These are phyloP conservation scores for Penicillium manginii DNA, from an alignment of 495 filamentous ascomycete genomes.

Conservation along the genomic window DNA sequence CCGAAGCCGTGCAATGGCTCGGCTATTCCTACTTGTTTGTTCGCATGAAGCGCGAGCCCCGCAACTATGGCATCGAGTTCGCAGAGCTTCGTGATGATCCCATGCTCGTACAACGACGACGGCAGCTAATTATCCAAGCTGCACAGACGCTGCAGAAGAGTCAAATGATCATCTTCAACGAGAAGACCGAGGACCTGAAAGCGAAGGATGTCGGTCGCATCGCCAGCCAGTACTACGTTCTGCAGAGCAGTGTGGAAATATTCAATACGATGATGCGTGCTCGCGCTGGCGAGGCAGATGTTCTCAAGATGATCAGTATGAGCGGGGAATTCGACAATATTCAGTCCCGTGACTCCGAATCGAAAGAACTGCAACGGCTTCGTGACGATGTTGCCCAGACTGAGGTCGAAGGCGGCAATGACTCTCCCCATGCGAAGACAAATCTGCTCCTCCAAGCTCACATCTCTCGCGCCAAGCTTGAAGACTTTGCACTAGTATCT, in stretches of 20 bases:
- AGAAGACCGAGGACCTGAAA: conserved; percentile 83
- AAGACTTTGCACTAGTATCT: conserved; percentile 90
- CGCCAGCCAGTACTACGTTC: conserved; percentile 94
- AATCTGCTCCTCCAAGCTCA: conserved; percentile 94
- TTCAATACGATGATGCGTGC: conserved; percentile 93
- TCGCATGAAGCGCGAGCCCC: conserved; percentile 88
- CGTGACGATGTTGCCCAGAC: conserved; percentile 68
- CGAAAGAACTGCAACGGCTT: conserved; percentile 72
- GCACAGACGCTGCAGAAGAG: conserved; percentile 82
- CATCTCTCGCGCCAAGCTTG: conserved; percentile 84
- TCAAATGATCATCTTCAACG: conserved; percentile 99
- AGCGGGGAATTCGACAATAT: conserved; percentile 98
- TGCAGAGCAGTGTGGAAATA: conserved; percentile 88
- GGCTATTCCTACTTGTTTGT: conserved; percentile 98
- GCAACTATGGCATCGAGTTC: conserved; percentile 95
- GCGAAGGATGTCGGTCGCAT: conserved; percentile 95
- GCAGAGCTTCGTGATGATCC: conserved; percentile 88
- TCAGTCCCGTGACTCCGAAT: conserved; percentile 84
- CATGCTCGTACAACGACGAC: conserved; percentile 75
- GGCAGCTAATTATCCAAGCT: conserved; percentile 83
- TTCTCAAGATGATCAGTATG: conserved; percentile 92
- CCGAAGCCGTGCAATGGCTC: conserved; percentile 93
- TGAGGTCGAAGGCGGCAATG: conserved; percentile 73
- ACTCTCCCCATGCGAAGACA: conserved; percentile 84
- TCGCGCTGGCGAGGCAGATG: conserved; percentile 80